These are phyloP conservation scores for Pleurotus giganteus DNA, from an alignment of 768 basidiomycete genomes.

Conservation along the genomic window DNA sequence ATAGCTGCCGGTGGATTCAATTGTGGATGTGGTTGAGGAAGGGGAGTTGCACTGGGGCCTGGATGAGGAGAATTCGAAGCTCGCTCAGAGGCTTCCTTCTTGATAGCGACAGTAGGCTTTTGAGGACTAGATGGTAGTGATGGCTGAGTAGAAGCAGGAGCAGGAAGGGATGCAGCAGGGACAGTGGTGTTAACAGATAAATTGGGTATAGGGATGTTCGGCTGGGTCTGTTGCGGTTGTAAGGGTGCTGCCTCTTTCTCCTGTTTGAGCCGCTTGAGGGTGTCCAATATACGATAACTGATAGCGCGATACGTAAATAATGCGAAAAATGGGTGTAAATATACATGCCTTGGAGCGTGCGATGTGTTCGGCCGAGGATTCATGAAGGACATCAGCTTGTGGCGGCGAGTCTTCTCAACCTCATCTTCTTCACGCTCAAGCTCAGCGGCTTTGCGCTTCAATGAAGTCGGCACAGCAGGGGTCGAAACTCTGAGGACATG, in stretches of 20 bases:
- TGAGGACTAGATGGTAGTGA: not conserved
- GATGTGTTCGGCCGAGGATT: conserved; percentile 52
- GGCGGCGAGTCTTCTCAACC: conserved; percentile 65
- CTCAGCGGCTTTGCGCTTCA: conserved; percentile 74
- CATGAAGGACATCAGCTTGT: conserved; percentile 81
- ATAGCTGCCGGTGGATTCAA: not conserved
- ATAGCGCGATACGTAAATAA: not conserved
- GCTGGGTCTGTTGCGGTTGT: conserved; percentile 13
- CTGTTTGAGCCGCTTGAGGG: conserved; percentile 25
- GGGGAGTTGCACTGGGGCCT: conserved; percentile 14
- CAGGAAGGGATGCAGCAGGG: not conserved
- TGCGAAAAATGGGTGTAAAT: conserved; percentile 4
- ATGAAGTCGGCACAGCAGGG: conserved; percentile 66
- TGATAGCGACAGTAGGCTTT: not conserved
- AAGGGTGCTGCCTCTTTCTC: conserved; percentile 8
- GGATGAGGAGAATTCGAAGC: conserved; percentile 10
- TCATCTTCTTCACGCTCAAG: conserved; percentile 77
- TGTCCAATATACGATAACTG: conserved; percentile 62
- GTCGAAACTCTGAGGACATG: conserved; percentile 70
- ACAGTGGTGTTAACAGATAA: not conserved
- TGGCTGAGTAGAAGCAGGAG: not conserved
- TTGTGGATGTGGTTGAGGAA: conserved; percentile 3
- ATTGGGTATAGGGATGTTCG: conserved; percentile 6
- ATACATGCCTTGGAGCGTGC: conserved; percentile 48
- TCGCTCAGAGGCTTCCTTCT: not conserved